Percentiles rank a stretch among this genome's conserved stretches.
These are phyloP conservation scores for Bisporella sp. DNA, from an alignment of 2,329 filamentous ascomycete species.

Conservation along the genomic window DNA sequence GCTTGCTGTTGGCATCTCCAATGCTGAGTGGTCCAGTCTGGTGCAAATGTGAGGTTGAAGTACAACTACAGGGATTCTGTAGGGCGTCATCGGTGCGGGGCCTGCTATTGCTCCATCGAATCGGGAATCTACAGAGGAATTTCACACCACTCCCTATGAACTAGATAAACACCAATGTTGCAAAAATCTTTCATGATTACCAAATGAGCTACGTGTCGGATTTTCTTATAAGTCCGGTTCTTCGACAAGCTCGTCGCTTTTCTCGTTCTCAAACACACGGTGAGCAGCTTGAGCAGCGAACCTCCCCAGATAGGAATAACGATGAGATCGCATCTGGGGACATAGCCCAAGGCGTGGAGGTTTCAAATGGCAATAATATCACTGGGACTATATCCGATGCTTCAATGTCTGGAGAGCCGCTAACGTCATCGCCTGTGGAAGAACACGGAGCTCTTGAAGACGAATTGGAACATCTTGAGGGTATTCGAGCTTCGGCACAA, in stretches of 20 bases:
- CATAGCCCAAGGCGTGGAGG: constrained; percentile 16
- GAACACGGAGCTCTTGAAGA: constrained; percentile 19
- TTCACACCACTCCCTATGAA: no score
- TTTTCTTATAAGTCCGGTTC: constrained; percentile 58
- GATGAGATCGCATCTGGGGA: constrained; percentile 20
- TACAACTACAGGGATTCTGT: no score
- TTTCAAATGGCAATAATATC: not conserved
- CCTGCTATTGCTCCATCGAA: no score
- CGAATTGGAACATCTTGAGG: constrained; percentile 13
- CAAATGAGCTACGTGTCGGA: constrained; percentile 58
- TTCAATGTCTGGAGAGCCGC: not conserved
- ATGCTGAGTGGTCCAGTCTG: not conserved
- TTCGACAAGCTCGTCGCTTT: constrained; percentile 59
- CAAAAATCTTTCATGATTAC: constrained; percentile 14
- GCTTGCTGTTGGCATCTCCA: not conserved
- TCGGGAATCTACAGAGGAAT: no score
- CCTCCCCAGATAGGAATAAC: constrained; percentile 1
- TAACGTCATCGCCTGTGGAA: constrained; percentile 18
- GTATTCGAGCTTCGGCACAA: constrained; percentile 6
- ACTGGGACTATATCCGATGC: not conserved
- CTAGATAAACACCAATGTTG: not conserved
- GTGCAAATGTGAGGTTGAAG: no score
- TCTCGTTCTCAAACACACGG: constrained; percentile 36
- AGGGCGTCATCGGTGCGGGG: no score
- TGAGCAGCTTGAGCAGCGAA: constrained; percentile 28